Percentiles rank a stretch among this genome's conserved stretches.
Conservation (phyloP, 805 yeast species). For the Hemisphaericaspora nanyangensis region DNA sequence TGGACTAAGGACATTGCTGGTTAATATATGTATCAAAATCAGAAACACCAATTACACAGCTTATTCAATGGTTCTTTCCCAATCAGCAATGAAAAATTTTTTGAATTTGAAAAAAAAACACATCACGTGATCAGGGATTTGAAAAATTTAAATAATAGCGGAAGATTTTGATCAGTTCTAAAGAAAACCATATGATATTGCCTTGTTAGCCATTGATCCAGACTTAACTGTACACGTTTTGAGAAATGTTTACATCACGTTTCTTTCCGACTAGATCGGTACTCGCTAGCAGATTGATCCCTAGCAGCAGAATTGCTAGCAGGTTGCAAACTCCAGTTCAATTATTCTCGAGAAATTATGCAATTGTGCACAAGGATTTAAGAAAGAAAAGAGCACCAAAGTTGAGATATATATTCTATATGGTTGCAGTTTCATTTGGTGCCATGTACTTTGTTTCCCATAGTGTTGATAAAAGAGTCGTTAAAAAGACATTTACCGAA, state of each 20-base stretch:
- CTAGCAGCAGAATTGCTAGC: neutral
- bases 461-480: conserved; percentile 27
- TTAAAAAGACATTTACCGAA: conserved; percentile 41
- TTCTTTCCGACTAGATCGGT: neutral
- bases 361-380: conserved; percentile 1
- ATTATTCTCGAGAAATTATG: conserved; percentile 1
- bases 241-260: conserved; percentile 1
- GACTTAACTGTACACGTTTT: too few relatives aligned
- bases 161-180: too few relatives aligned
- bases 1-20: conserved; percentile 79
- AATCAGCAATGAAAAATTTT: too few relatives aligned
- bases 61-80: too few relatives aligned
- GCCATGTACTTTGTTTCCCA: conserved; percentile 27
- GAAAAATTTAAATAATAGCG: too few relatives aligned
- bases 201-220: too few relatives aligned
- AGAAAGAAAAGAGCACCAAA: conserved; percentile 21
- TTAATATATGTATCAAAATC: neutral
- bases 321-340: neutral
- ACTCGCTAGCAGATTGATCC: neutral
- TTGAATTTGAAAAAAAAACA: too few relatives aligned
- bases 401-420: conserved; percentile 33
- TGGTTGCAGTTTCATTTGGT: conserved; percentile 30
- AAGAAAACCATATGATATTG: too few relatives aligned
- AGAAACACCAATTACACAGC: too few relatives aligned
- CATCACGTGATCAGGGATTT: too few relatives aligned